Evolutionary conservation across 768 basidiomycete species (phyloP).

Genomic region (Phaeolepiota aurea): DNA sequence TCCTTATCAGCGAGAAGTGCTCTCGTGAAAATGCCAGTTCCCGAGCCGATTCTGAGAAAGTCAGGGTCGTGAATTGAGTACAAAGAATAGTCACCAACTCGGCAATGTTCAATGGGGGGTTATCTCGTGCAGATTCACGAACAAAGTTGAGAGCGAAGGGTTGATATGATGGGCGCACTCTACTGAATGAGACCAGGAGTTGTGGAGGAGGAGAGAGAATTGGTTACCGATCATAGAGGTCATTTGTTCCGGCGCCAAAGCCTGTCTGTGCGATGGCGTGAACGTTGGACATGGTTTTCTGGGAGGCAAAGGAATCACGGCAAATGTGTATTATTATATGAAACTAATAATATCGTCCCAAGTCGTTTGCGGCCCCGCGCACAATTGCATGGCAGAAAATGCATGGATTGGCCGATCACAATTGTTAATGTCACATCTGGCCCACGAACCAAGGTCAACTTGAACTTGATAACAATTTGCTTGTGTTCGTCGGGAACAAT

Average conservation of each 20-base stretch:
- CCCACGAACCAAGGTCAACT: no score
- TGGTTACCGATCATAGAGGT: conserved; percentile 62
- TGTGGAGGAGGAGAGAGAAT: neutral
- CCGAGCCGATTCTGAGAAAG: conserved; percentile 59
- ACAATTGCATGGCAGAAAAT: no score
- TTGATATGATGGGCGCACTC: conserved; percentile 82
- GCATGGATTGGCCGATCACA: no score
- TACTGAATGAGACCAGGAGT: conserved; percentile 15
- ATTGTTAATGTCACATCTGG: no score
- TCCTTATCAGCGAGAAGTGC: conserved; percentile 61
- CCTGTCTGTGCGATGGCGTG: conserved; percentile 65
- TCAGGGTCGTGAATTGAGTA: conserved; percentile 2
- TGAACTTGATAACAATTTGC: no score
- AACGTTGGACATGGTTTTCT: conserved; percentile 28
- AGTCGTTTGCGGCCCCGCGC: no score
- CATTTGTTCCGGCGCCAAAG: conserved; percentile 77
- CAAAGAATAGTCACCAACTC: conserved; percentile 40
- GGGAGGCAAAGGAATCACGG: neutral
- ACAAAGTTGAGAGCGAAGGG: conserved; percentile 52
- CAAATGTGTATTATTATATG: no score
- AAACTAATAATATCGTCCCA: no score
- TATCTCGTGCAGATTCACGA: conserved; percentile 29
- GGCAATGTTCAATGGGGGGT: conserved; percentile 47
- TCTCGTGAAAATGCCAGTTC: conserved; percentile 86
- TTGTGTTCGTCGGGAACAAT: no score